phyloP scores from a whole-genome alignment of 78 protist genomes.

The Isochrysis galbana region DNA sequence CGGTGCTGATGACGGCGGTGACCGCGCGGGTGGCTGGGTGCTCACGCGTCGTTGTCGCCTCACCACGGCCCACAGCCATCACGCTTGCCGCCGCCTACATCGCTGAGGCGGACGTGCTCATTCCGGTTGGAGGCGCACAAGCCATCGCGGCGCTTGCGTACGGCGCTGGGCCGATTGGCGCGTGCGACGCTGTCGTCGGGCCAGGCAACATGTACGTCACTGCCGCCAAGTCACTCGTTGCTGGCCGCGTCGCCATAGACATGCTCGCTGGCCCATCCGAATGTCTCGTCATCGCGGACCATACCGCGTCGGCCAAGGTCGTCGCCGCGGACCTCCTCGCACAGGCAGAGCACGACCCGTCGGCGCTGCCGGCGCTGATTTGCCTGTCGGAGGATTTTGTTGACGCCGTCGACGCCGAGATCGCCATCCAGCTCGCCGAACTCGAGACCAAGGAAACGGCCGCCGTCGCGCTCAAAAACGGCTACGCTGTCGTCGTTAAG shows the following conservation, averaged over 20 bases:
- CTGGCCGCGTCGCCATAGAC: slow-evolving; percentile 70
- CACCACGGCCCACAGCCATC: slow-evolving; percentile 49
- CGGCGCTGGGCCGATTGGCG: slow-evolving; percentile 65
- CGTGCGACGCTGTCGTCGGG: slow-evolving; percentile 55
- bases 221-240: slow-evolving; percentile 79
- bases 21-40: slow-evolving; percentile 64
- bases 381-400: not conserved
- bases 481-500: slow-evolving; percentile 39
- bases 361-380: slow-evolving; percentile 38
- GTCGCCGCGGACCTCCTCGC: slow-evolving; percentile 79
- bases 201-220: slow-evolving; percentile 80
- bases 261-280: slow-evolving; percentile 71
- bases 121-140: slow-evolving; percentile 78
- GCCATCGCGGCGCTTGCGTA: slow-evolving; percentile 82
- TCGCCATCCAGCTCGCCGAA: slow-evolving; percentile 28
- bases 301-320: slow-evolving; percentile 46
- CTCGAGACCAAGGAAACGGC: slow-evolving; percentile 57
- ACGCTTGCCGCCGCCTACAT: slow-evolving; percentile 52
- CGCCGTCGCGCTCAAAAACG: slow-evolving; percentile 40
- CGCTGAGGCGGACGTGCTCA: not conserved
- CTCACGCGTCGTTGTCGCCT: slow-evolving; percentile 55
- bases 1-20: slow-evolving; percentile 60
- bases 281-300: slow-evolving; percentile 69
- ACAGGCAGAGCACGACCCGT: slow-evolving; percentile 78
- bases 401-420: slow-evolving; percentile 27